Conservation (phyloP, 441 rosid genomes). For the Erodium texanum region DNA sequence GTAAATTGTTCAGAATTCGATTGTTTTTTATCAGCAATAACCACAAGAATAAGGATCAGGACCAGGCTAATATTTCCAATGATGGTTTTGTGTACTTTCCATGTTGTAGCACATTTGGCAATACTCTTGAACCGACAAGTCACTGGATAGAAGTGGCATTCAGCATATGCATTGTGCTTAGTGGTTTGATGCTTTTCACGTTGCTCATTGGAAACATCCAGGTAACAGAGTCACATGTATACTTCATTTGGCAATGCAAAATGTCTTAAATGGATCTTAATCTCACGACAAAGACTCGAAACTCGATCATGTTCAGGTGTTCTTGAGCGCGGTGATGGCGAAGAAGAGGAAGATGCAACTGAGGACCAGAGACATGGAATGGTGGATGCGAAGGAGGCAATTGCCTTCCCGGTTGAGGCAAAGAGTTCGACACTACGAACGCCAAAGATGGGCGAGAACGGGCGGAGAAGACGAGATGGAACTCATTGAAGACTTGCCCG, state of each 20-base stretch:
- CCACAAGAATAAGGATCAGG: too few relatives aligned
- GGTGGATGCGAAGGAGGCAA: slow-evolving; percentile 86
- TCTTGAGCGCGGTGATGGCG: slow-evolving; percentile 48
- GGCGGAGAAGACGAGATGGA: slow-evolving; percentile 61
- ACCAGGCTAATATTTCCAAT: too few relatives aligned
- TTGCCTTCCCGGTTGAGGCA: slow-evolving; percentile 49
- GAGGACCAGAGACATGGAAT: slow-evolving; percentile 49
- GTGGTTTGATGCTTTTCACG: slow-evolving; percentile 62
- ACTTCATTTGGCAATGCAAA: too few relatives aligned
- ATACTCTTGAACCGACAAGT: slow-evolving; percentile 55
- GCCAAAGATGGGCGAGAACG: slow-evolving; percentile 49
- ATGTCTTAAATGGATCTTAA: too few relatives aligned
- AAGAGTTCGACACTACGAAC: slow-evolving; percentile 52
- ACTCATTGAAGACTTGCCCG: slow-evolving; percentile 57
- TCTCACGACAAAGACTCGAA: too few relatives aligned
- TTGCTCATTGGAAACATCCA: slow-evolving; percentile 64
- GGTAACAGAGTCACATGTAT: too few relatives aligned
- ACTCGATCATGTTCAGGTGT: slow-evolving; percentile 30
- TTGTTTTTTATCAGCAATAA: too few relatives aligned
- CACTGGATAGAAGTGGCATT: slow-evolving; percentile 47
- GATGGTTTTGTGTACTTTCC: too few relatives aligned
- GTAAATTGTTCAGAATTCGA: slow-evolving; percentile 18
- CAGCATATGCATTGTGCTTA: slow-evolving; percentile 53
- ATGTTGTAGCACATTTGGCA: slow-evolving; percentile 48
- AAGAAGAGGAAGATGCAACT: slow-evolving; percentile 61